Evolutionary conservation across 23 red algal species (phyloP), one percentile per base, ranked within the genome.

Genomic region (Gracilaria gracilis): DNA sequence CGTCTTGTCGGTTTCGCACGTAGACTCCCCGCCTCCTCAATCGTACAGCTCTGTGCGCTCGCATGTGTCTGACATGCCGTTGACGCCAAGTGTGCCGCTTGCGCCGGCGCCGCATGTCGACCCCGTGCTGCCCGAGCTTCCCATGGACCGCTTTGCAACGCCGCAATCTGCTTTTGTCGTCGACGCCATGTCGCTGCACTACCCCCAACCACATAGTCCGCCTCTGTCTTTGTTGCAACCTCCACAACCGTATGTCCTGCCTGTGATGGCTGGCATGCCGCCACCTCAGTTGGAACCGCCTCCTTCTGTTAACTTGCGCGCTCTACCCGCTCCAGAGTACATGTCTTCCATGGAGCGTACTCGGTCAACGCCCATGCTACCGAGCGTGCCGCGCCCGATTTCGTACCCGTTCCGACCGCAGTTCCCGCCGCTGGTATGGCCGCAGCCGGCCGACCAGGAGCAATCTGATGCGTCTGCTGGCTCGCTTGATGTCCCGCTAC

Each of bases 371-470:
- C 67, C 67, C 3, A 2, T 6, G 21, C 28, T 73, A n/a, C 67
- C 33, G 16, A 23, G 20, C 15, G 17, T 20, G 35, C 67, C 33
- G 20, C 35, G 33, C 17, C 67, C 33, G 20, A 6, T 12, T 2
- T 73, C 67, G 1, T 40, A 40, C 16, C 19, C 31, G 67, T 73
- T 73, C 38, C 67, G 35, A 23, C 67, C 67, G 67, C 67, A 73
- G 35, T 73, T 73, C 67, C 67, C 67, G 7, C 67, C 67, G 67
- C 28, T 73, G 67, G 38, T 44, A 73, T 73, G 67, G 67, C 67
- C 67, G 2, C 67, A 73, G 28, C 67, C 67, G 24, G 19, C 21
- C 23, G 67, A 73, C 7, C 11, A 73, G 38, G 11, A 73, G 11
- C 67, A 37, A 24, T 39, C 34, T 1, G 34, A 40, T 11, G 21